phyloP scores from a whole-genome alignment of 441 rosid genomes.

The Aleurites moluccanus region DNA sequence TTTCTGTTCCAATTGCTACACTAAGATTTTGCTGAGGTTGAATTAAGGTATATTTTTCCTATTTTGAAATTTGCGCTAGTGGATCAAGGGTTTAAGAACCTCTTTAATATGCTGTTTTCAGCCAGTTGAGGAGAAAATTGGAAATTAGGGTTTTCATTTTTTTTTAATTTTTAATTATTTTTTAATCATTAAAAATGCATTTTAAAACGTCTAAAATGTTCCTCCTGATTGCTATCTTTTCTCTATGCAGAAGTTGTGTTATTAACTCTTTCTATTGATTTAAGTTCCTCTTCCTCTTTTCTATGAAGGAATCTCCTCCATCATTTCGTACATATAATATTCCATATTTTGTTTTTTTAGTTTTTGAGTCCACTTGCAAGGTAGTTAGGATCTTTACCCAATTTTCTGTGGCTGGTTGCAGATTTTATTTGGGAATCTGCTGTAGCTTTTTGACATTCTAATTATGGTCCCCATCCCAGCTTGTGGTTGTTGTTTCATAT shows the following conservation, averaged over 20 bases:
- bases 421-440: background rate
- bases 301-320: background rate
- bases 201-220: too few species aligned
- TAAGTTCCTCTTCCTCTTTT: background rate
- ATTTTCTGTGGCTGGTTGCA: background rate
- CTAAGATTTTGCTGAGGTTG: background rate
- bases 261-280: background rate
- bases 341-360: background rate
- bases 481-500: background rate
- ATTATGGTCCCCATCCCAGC: background rate
- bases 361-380: conserved; percentile 1
- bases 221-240: background rate
- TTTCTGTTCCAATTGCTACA: too few species aligned
- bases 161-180: background rate
- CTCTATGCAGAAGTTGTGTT: background rate
- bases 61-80: background rate
- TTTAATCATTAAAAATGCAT: background rate
- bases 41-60: background rate
- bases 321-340: background rate
- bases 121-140: conserved; percentile 9
- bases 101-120: conserved; percentile 12
- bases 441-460: background rate
- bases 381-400: background rate
- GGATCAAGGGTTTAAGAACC: conserved; percentile 12
- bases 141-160: background rate